Evolutionary conservation across 805 yeast genomes (phyloP).

Genomic region (Candida tammaniensis): DNA sequence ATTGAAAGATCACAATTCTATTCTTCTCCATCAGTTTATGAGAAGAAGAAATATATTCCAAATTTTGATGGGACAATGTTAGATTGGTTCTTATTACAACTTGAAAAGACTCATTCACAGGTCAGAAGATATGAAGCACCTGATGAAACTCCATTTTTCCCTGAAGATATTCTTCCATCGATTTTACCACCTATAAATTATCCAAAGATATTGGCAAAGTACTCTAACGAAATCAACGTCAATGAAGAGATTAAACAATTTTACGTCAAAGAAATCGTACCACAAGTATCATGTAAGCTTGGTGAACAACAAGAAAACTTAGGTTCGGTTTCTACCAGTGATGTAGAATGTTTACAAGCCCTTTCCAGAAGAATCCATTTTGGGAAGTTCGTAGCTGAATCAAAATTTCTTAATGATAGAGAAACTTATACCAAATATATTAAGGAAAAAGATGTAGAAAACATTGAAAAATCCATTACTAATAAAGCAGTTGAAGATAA

Average conservation of each 20-base stretch:
- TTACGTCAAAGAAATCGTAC: conserved; percentile 75
- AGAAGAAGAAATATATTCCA: conserved; percentile 56
- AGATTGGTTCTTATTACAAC: conserved; percentile 78
- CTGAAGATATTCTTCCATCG: conserved; percentile 62
- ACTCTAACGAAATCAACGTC: conserved; percentile 71
- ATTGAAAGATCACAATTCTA: conserved; percentile 91
- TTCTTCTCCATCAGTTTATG: conserved; percentile 72
- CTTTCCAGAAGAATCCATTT: conserved; percentile 91
- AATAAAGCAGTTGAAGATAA: conserved; percentile 82
- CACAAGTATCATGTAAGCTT: conserved; percentile 58
- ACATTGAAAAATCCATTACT: conserved; percentile 79
- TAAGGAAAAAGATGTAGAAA: conserved; percentile 58
- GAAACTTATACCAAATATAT: conserved; percentile 66
- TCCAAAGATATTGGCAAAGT: conserved; percentile 75
- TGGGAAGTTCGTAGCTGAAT: conserved; percentile 97
- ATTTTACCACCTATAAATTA: conserved; percentile 76
- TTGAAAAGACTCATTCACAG: conserved; percentile 66
- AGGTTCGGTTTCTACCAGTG: conserved; percentile 83
- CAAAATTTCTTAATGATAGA: conserved; percentile 73
- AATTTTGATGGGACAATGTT: conserved; percentile 76
- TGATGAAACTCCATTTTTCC: conserved; percentile 89
- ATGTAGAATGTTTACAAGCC: conserved; percentile 84
- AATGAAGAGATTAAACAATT: conserved; percentile 64
- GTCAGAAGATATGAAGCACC: conserved; percentile 91
- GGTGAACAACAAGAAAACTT: conserved; percentile 82